These are phyloP conservation scores for Epichloe sylvatica DNA, from an alignment of 2,329 filamentous ascomycete genomes.

Conservation along the genomic window DNA sequence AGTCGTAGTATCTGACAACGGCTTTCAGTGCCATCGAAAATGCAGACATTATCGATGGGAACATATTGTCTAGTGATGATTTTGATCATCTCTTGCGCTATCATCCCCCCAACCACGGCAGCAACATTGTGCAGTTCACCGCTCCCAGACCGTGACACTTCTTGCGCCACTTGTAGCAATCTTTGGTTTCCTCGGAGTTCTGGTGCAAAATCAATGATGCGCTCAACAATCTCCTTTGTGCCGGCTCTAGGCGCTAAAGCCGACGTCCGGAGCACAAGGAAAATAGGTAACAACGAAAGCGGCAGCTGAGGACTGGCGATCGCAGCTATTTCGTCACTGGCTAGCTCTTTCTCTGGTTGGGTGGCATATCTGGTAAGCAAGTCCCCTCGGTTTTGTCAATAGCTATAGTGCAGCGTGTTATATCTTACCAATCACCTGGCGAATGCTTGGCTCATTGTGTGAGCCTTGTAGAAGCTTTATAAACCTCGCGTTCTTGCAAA, in stretches of 20 bases:
- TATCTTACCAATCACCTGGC: slow-evolving; percentile 40
- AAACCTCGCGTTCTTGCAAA: slow-evolving; percentile 91
- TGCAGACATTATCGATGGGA: slow-evolving; percentile 55
- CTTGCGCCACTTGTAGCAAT: slow-evolving; percentile 42
- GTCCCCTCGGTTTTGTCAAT: background rate
- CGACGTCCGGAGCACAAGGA: slow-evolving; percentile 48
- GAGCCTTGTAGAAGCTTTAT: slow-evolving; percentile 66
- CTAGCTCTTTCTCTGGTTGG: slow-evolving; percentile 36
- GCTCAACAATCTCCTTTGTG: slow-evolving; percentile 39
- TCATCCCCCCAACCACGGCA: slow-evolving; percentile 69
- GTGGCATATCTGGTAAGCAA: background rate
- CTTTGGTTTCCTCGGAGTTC: slow-evolving; percentile 35
- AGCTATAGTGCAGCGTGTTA: background rate
- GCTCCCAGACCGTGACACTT: slow-evolving; percentile 62
- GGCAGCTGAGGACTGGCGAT: slow-evolving; percentile 32
- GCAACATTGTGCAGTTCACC: slow-evolving; percentile 89
- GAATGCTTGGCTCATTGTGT: slow-evolving; percentile 30
- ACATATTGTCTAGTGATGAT: slow-evolving; percentile 62
- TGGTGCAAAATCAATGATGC: slow-evolving; percentile 29
- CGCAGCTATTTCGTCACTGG: slow-evolving; percentile 39
- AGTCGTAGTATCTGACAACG: slow-evolving; percentile 45
- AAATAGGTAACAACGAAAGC: slow-evolving; percentile 52
- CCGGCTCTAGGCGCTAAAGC: slow-evolving; percentile 30
- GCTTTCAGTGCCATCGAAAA: slow-evolving; percentile 55
- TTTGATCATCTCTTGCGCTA: slow-evolving; percentile 96